Base-by-base conservation (phyloP, 164 flowering plant genomes). In the Cinnamomum micranthum region DNA sequence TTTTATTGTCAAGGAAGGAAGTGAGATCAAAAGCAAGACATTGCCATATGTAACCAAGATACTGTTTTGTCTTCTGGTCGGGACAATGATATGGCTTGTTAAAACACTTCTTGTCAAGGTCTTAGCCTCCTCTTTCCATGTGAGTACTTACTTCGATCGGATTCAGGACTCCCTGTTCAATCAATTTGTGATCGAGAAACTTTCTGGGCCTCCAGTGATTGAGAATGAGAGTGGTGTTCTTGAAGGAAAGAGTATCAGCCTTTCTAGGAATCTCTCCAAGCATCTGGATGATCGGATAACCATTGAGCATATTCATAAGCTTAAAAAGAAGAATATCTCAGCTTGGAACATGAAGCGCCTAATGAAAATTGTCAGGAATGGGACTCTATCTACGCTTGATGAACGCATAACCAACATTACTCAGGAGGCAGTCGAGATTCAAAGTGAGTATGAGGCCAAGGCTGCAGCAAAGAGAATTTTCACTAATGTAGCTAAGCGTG, bases 321-420 rank as follows among this genome's bases (percentile, higher is more conserved):
- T 89, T 80, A 89, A 81, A 73, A 91, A 82, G 77, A 85, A 86
- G 79, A 88, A 91, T 73, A 66, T 91, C 12, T 87, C 95, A 1
- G 92, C 93, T 69, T 89, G 93, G 95, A 88, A 84, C 68, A 89
- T 91, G 95, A 91, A 84, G 79, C 85, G 89, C 77, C 73, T 91
- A 82, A 81, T 87, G 73, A 85, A 86, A 55, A 86, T 85, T 13
- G 84, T 88, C 12, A 81, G 93, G 33, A 84, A 82, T 60, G 90
- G 90, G 11, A 73, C 75, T 10, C 55, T 89, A 52, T 78, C 88
- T 1, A 91, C 91, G 7, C 74, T 91, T 75, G 89, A 89, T 71
- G 92, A 91, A 74, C 81, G 75, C 50, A 64, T 87, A 60, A 78
- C 77, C 6, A 73, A 78, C 50, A 62, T 84, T 9, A 68, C 69